Evolutionary conservation across 2,329 filamentous ascomycete species (phyloP).

Genomic region (Talaromyces sp.): DNA sequence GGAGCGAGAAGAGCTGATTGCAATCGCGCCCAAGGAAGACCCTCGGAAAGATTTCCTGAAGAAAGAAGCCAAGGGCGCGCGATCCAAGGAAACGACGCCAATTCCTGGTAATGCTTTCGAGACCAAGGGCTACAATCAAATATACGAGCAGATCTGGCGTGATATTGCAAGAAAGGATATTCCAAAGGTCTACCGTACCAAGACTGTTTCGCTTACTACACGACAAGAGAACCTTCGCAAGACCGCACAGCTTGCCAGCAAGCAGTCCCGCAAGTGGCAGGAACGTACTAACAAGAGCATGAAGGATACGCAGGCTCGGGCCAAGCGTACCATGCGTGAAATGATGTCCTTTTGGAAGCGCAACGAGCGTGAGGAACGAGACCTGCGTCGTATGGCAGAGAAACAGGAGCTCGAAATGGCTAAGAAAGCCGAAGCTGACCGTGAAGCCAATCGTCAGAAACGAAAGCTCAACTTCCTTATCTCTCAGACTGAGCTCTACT

Average conservation of each 20-base stretch:
- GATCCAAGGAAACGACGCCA: conserved; percentile 40
- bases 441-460: conserved; percentile 95
- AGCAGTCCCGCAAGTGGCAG: conserved; percentile 97
- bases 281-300: conserved; percentile 96
- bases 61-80: conserved; percentile 36
- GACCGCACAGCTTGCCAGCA: conserved; percentile 92
- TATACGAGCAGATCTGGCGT: conserved; percentile 96
- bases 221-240: conserved; percentile 96
- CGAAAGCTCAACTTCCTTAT: conserved; percentile 99
- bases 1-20: conserved; percentile 39
- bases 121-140: conserved; percentile 91
- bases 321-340: conserved; percentile 97
- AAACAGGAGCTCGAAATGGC: conserved; percentile 94
- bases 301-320: conserved; percentile 93
- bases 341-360: conserved; percentile 99
- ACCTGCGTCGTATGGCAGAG: conserved; percentile 88
- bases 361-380: conserved; percentile 94
- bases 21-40: conserved; percentile 57
- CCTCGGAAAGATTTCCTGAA: conserved; percentile 38
- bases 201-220: conserved; percentile 75
- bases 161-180: conserved; percentile 92
- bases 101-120: conserved; percentile 63
- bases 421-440: conserved; percentile 92
- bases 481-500: conserved; percentile 97
- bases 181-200: conserved; percentile 85